A percentile compares a stretch with the other conserved stretches of the same genome.
Conservation (phyloP, 116 monocot species). For the Zostera marina region DNA sequence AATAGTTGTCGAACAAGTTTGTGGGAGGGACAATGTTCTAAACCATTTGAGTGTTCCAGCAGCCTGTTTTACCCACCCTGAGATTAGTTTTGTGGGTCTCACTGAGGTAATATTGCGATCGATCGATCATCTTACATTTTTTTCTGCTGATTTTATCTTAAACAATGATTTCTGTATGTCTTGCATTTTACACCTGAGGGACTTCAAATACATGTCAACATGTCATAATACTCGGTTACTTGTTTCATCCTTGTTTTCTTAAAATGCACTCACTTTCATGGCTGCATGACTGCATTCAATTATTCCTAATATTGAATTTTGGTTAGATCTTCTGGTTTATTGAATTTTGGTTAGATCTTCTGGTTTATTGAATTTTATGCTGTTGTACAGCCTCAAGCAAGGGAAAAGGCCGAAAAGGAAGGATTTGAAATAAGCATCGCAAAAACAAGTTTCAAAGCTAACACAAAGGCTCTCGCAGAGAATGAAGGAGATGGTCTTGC, state of each 20-base stretch:
- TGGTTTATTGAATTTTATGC: too few relatives aligned
- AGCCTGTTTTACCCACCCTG: slow-evolving; percentile 96
- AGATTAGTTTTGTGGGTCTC: slow-evolving; percentile 93
- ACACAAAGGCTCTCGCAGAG: slow-evolving; percentile 94
- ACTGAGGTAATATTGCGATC: slow-evolving; percentile 58
- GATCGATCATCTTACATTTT: not conserved
- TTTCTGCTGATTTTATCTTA: not conserved
- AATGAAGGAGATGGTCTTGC: slow-evolving; percentile 99
- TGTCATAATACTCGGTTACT: not conserved
- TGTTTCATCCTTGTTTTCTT: not conserved
- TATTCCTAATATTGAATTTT: too few relatives aligned
- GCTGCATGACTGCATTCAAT: too few relatives aligned
- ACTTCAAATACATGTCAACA: not conserved
- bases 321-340: too few relatives aligned
- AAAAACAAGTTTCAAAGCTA: slow-evolving; percentile 94
- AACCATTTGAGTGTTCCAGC: slow-evolving; percentile 97
- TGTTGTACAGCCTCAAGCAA: slow-evolving; percentile 76
- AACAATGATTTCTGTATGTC: not conserved
- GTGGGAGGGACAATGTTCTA: slow-evolving; percentile 70
- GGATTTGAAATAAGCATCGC: slow-evolving; percentile 72
- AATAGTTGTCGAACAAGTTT: slow-evolving; percentile 75
- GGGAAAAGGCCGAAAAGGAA: slow-evolving; percentile 73
- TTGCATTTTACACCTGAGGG: not conserved
- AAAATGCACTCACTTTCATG: too few relatives aligned
- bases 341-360: too few relatives aligned